Evolutionary conservation across 108 stramenopile species (phyloP).

Genomic region (Seminavis robusta): DNA sequence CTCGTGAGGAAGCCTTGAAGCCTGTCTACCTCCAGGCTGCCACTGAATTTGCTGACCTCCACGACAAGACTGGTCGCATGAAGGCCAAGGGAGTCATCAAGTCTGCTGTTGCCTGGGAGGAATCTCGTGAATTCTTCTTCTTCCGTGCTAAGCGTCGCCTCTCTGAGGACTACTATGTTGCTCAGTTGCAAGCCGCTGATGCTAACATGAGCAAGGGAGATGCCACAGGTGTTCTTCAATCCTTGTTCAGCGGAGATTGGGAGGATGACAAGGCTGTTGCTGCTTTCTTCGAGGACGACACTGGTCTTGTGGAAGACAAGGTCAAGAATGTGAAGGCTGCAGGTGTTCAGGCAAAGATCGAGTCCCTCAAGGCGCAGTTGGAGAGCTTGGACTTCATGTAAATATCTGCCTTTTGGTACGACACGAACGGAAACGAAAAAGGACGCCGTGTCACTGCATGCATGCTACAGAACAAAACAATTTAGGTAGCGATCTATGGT

Average conservation of each 20-base stretch:
- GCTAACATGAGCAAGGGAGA: slow-evolving; percentile 32
- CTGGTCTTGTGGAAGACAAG: slow-evolving; percentile 47
- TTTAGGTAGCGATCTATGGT: too few species aligned
- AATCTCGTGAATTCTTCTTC: slow-evolving; percentile 94
- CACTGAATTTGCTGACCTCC: slow-evolving; percentile 96
- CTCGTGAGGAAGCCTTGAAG: slow-evolving; percentile 86
- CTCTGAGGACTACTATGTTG: slow-evolving; percentile 80
- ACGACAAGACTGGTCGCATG: slow-evolving; percentile 98
- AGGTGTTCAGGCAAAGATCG: slow-evolving; percentile 71
- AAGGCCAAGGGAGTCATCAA: slow-evolving; percentile 98
- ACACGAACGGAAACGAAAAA: background rate
- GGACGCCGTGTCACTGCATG: too few species aligned
- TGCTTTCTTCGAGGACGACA: slow-evolving; percentile 53
- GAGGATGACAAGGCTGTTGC: slow-evolving; percentile 77
- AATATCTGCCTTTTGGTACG: too few species aligned
- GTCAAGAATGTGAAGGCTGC: slow-evolving; percentile 61
- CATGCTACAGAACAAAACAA: too few species aligned
- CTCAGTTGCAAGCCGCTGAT: slow-evolving; percentile 54
- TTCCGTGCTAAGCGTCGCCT: slow-evolving; percentile 93
- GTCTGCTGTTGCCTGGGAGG: slow-evolving; percentile 87
- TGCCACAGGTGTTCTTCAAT: slow-evolving; percentile 56
- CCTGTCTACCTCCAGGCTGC: slow-evolving; percentile 95
- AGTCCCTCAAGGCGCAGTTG: slow-evolving; percentile 63
- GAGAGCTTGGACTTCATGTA: slow-evolving; percentile 8
- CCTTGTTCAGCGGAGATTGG: slow-evolving; percentile 62